Conservation (phyloP, 208 protist species). For the Trypanosoma cruzi region DNA sequence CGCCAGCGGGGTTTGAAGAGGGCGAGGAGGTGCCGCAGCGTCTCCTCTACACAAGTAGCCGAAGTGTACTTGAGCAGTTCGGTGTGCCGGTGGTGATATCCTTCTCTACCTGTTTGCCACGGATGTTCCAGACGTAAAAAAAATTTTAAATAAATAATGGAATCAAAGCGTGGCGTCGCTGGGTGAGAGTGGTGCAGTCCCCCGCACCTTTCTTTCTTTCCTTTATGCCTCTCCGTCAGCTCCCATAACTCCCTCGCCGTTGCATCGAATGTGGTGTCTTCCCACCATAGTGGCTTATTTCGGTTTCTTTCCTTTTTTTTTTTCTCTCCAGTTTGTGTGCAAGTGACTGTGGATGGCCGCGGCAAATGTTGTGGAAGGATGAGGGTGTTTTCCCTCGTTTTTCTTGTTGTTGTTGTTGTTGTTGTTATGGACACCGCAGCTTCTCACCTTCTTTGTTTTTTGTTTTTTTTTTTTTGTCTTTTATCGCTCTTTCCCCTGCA, state of each 20-base stretch:
- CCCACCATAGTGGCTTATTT: too few relatives aligned
- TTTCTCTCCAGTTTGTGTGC: too few relatives aligned
- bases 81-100: constrained; percentile 41
- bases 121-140: constrained; percentile 29
- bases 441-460: too few relatives aligned
- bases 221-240: too few relatives aligned
- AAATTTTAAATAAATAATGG: not conserved
- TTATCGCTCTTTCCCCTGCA: constrained; percentile 11
- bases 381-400: not conserved
- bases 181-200: too few relatives aligned
- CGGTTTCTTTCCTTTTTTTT: too few relatives aligned
- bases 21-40: constrained; percentile 33
- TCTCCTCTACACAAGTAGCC: constrained; percentile 50
- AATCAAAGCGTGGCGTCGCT: not conserved
- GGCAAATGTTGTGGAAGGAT: too few relatives aligned
- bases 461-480: constrained; percentile 10
- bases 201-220: too few relatives aligned
- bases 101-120: constrained; percentile 50
- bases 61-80: constrained; percentile 35
- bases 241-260: too few relatives aligned
- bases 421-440: not conserved
- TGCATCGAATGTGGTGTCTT: too few relatives aligned
- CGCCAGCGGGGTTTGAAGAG: not conserved
- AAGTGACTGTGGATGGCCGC: too few relatives aligned
- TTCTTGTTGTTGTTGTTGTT: not conserved